These are phyloP conservation scores for Salix caprea DNA, from an alignment of 345 rosid species.

Conservation along the genomic window DNA sequence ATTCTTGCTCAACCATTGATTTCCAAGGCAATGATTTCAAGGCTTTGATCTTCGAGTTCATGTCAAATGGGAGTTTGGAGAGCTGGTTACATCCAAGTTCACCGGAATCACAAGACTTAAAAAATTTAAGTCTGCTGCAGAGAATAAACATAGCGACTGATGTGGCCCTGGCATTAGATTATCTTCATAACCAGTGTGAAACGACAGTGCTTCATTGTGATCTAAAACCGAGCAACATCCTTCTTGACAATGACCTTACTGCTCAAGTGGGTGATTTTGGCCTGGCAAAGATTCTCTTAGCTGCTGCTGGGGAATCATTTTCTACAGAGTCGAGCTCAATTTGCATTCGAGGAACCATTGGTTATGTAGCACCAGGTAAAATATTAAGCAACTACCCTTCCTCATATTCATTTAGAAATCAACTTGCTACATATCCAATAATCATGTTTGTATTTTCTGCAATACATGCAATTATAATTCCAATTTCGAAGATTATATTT, in stretches of 20 bases:
- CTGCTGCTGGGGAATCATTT: not conserved
- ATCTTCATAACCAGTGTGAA: not conserved
- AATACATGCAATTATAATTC: too few relatives aligned
- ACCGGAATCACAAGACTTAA: not conserved
- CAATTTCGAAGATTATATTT: too few relatives aligned
- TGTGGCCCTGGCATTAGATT: not conserved
- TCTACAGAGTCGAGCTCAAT: not conserved
- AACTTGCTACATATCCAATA: too few relatives aligned
- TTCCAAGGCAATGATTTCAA: slow-evolving; percentile 2
- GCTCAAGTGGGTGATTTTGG: not conserved
- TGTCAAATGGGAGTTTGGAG: slow-evolving; percentile 12
- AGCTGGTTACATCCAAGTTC: not conserved
- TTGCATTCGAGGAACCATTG: not conserved
- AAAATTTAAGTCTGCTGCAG: not conserved
- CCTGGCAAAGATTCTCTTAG: not conserved
- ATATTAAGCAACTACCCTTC: not conserved
- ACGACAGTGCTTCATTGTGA: not conserved
- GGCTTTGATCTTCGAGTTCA: slow-evolving; percentile 4
- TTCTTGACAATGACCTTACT: not conserved
- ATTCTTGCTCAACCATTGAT: not conserved
- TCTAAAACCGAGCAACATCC: not conserved
- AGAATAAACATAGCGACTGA: not conserved
- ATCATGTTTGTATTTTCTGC: too few relatives aligned
- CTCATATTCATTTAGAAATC: too few relatives aligned
- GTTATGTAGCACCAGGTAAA: not conserved